These are phyloP conservation scores for Fagus crenata DNA, from an alignment of 306 rosid species.

Conservation along the genomic window DNA sequence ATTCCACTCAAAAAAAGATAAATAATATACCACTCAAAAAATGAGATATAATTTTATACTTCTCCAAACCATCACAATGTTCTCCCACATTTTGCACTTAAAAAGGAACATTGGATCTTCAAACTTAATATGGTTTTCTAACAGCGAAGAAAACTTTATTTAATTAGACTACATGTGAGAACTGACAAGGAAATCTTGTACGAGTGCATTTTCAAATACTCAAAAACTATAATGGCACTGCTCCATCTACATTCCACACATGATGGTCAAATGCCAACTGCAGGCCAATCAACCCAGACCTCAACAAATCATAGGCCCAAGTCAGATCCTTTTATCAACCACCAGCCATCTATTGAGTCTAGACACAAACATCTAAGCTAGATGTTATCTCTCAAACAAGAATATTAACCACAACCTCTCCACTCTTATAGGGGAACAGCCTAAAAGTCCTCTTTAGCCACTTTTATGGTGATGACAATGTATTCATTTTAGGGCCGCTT, in stretches of 20 bases:
- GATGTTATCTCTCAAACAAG: neutral
- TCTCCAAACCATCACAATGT: neutral
- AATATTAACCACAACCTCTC: neutral
- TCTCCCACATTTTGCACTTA: constrained; percentile 5
- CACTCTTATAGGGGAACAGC: neutral
- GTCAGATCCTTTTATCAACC: constrained; percentile 5
- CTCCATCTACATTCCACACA: neutral
- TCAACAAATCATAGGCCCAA: neutral
- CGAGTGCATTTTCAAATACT: constrained; percentile 1
- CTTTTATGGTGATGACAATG: neutral
- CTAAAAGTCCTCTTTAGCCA: neutral
- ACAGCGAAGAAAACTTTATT: neutral
- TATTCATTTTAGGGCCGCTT: neutral
- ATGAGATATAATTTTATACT: neutral
- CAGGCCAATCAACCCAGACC: constrained; percentile 5
- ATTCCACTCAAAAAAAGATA: constrained; percentile 3
- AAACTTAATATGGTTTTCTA: constrained; percentile 1
- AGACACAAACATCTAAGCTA: neutral
- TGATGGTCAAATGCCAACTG: neutral
- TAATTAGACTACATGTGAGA: neutral
- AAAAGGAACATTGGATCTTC: neutral
- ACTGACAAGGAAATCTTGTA: neutral
- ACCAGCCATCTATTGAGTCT: neutral
- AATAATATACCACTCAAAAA: constrained; percentile 10
- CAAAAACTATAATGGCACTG: neutral